These are phyloP conservation scores for Cicer bijugum DNA, from an alignment of 306 rosid species.

Conservation along the genomic window DNA sequence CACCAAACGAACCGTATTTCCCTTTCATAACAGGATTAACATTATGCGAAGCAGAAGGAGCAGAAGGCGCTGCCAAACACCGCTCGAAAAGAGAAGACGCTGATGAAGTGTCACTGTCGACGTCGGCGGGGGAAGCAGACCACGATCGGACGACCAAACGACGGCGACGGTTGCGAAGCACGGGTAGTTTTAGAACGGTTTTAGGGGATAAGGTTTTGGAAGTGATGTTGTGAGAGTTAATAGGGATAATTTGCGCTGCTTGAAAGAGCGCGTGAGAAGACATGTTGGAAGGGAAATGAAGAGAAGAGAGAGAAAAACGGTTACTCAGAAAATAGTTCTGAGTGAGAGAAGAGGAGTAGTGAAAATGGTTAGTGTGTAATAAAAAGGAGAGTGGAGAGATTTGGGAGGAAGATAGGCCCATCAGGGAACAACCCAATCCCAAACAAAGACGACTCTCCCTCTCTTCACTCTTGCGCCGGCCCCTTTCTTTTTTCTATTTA, in stretches of 20 bases:
- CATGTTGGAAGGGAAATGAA: neutral
- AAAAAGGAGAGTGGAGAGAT: neutral
- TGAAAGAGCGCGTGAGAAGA: slow-evolving; percentile 40
- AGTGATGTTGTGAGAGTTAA: neutral
- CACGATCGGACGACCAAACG: slow-evolving; percentile 18
- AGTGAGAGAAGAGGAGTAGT: neutral
- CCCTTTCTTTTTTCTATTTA: neutral
- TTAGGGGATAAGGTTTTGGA: slow-evolving; percentile 44
- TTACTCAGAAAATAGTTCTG: neutral
- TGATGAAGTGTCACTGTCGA: slow-evolving; percentile 47
- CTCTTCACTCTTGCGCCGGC: slow-evolving; percentile 6
- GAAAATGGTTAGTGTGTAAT: neutral
- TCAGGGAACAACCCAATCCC: slow-evolving; percentile 25
- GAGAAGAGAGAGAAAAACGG: neutral
- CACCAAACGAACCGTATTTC: slow-evolving; percentile 68
- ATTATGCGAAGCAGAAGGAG: slow-evolving; percentile 29
- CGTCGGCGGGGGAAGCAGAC: slow-evolving; percentile 43
- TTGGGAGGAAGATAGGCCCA: slow-evolving; percentile 28
- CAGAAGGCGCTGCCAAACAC: slow-evolving; percentile 58
- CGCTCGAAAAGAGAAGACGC: slow-evolving; percentile 51
- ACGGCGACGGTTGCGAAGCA: slow-evolving; percentile 39
- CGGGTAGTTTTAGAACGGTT: slow-evolving; percentile 41
- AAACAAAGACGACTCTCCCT: neutral
- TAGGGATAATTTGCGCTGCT: slow-evolving; percentile 25
- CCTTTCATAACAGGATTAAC: slow-evolving; percentile 65